These are phyloP conservation scores for Cyberlindnera lachancei DNA, from an alignment of 805 yeast genomes.

Conservation along the genomic window DNA sequence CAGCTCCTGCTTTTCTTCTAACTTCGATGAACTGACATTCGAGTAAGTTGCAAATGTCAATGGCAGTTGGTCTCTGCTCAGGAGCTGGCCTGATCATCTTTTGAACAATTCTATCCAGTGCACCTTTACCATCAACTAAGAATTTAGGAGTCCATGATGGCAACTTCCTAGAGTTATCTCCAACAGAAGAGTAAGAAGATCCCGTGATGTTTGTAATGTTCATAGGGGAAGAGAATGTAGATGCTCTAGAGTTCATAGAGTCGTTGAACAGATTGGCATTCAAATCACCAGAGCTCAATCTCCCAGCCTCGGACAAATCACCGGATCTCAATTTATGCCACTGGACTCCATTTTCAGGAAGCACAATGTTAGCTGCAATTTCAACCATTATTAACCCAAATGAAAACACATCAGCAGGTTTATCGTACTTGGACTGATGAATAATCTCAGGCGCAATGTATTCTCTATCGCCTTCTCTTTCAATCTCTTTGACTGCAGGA, in stretches of 20 bases:
- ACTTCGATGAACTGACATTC: slow-evolving; percentile 76
- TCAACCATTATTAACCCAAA: slow-evolving; percentile 90
- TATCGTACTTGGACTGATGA: slow-evolving; percentile 72
- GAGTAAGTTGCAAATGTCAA: slow-evolving; percentile 54
- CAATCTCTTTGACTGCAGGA: slow-evolving; percentile 64
- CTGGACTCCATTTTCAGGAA: slow-evolving; percentile 93
- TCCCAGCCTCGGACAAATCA: slow-evolving; percentile 91
- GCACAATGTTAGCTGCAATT: slow-evolving; percentile 87
- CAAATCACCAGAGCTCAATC: slow-evolving; percentile 66
- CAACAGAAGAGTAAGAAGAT: slow-evolving; percentile 23
- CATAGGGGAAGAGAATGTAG: slow-evolving; percentile 19
- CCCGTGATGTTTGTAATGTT: slow-evolving; percentile 19
- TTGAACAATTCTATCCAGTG: slow-evolving; percentile 72
- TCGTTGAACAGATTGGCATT: slow-evolving; percentile 21
- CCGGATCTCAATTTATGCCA: slow-evolving; percentile 97
- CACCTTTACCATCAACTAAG: slow-evolving; percentile 60
- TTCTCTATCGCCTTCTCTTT: slow-evolving; percentile 95
- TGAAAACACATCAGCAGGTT: slow-evolving; percentile 93
- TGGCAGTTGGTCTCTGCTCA: slow-evolving; percentile 70
- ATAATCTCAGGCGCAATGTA: slow-evolving; percentile 97
- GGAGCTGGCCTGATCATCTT: slow-evolving; percentile 91
- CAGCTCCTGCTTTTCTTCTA: slow-evolving; percentile 85
- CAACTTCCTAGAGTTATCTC: slow-evolving; percentile 25
- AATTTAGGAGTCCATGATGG: slow-evolving; percentile 88
- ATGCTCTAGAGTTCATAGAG: slow-evolving; percentile 17